Evolutionary conservation across 768 basidiomycete genomes (phyloP), one percentile per base, ranked within the genome.

Genomic region (Gelatoporia subvermispora): DNA sequence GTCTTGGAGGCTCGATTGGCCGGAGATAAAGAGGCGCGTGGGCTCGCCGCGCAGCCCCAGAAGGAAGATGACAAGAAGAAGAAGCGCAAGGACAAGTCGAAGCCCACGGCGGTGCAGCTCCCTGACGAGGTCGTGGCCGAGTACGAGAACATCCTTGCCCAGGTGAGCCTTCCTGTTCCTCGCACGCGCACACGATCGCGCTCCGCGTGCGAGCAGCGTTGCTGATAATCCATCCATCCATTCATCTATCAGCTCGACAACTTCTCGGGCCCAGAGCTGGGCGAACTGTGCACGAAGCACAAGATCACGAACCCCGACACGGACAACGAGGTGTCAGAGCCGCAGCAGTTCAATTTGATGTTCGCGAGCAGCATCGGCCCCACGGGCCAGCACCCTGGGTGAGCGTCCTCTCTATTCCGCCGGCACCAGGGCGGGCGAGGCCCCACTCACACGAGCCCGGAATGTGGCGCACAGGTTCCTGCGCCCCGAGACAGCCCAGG

Each of bases 301-400:
- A 74, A 82, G 50, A 86, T 98, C 63, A 73, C 76, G 43, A 95
- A 94, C 64, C 95, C 95, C 1, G 90, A 89, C 54, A 95, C 94
- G 1, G 87, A 81, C 59, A 97, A 99, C 66, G 86, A 89, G 60
- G 86, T 98, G 24, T 76, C 85, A 40, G 92, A 94, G 64, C 96
- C 96, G 8, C 87, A 91, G 60, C 83, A 86, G 64, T 99, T 98
- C 77, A 99, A 98, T 70, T 81, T 98, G 62, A 98, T 99, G 96
- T 98, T 99, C 69, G 84, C 90, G 42, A 92, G 88, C 63, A 91
- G 87, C 69, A 97, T 99, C 61, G 96, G 95, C 18, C 95, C 95
- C 13, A 97, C 95, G 2, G 95, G 96, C 22, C 92, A 96, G 67
- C 84, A 95, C 69, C 93, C 92, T 59, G 94, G 93, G 88, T 93